Percentiles rank a stretch among this genome's conserved stretches.
Conservation (phyloP, 1,139 yeast genomes). For the Blastobotrys buckinghamii region DNA sequence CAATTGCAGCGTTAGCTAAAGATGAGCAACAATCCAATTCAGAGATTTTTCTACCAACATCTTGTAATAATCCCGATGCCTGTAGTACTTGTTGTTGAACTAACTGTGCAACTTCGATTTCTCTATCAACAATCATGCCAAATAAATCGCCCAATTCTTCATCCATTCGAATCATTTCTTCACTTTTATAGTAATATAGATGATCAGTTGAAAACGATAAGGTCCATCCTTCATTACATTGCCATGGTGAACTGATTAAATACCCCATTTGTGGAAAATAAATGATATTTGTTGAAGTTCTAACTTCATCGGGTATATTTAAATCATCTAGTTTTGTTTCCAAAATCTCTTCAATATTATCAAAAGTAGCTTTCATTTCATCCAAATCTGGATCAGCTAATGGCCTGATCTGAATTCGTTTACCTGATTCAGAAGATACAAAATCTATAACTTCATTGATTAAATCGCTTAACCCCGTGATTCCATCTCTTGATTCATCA, state of each 20-base stretch:
- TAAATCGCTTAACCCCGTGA: background rate
- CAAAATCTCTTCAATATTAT: background rate
- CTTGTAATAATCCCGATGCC: background rate
- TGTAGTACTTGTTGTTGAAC: slow-evolving; percentile 4
- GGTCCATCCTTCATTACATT: background rate
- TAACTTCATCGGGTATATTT: background rate
- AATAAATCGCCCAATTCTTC: slow-evolving; percentile 1
- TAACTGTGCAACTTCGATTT: background rate
- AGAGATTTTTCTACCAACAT: background rate
- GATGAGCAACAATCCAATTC: background rate
- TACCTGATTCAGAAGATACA: background rate
- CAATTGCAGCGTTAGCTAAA: slow-evolving; percentile 2
- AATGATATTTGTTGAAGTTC: background rate
- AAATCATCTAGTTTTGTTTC: background rate
- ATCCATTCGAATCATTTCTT: background rate
- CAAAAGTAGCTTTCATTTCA: background rate
- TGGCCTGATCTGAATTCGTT: background rate
- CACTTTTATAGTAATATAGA: background rate
- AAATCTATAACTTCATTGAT: background rate
- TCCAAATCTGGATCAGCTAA: slow-evolving; percentile 3
- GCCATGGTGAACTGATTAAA: background rate
- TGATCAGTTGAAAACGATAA: background rate
- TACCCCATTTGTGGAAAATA: slow-evolving; percentile 6
- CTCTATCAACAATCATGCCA: slow-evolving; percentile 5
- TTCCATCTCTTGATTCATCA: background rate